These are phyloP conservation scores for Talaromyces atroroseus DNA, from an alignment of 2,329 filamentous ascomycete genomes.

Conservation along the genomic window DNA sequence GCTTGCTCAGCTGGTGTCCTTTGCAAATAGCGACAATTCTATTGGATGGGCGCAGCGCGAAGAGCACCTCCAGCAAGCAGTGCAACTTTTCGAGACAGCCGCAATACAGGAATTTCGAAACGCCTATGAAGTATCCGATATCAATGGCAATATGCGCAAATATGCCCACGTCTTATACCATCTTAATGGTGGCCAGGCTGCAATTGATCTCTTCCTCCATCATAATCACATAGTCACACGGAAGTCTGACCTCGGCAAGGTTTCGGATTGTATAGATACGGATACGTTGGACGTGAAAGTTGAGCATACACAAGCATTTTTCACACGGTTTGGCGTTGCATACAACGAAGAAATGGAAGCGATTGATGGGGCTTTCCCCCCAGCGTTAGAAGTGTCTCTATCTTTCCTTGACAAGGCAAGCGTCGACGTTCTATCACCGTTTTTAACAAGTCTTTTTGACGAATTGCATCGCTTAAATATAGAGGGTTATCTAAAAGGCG, in stretches of 20 bases:
- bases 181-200: constrained; percentile 73
- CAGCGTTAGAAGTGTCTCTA: constrained; percentile 64
- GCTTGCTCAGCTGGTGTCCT: constrained; percentile 71
- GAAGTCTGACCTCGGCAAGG: constrained; percentile 63
- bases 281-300: constrained; percentile 64
- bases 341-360: constrained; percentile 76
- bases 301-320: constrained; percentile 75
- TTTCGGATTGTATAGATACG: constrained; percentile 74
- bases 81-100: constrained; percentile 80
- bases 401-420: constrained; percentile 75
- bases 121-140: constrained; percentile 81
- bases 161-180: constrained; percentile 81
- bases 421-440: constrained; percentile 78
- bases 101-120: constrained; percentile 89
- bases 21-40: constrained; percentile 74
- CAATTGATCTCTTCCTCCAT: constrained; percentile 78
- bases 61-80: constrained; percentile 67
- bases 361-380: constrained; percentile 76
- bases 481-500: constrained; percentile 73
- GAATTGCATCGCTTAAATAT: constrained; percentile 73
- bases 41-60: constrained; percentile 67
- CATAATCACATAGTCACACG: constrained; percentile 80
- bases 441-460: constrained; percentile 78
- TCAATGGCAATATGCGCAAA: constrained; percentile 79
- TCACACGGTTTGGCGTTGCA: constrained; percentile 66